Conservation (phyloP, 192 early-diverging fungal species). For the Backusella macrospora region DNA sequence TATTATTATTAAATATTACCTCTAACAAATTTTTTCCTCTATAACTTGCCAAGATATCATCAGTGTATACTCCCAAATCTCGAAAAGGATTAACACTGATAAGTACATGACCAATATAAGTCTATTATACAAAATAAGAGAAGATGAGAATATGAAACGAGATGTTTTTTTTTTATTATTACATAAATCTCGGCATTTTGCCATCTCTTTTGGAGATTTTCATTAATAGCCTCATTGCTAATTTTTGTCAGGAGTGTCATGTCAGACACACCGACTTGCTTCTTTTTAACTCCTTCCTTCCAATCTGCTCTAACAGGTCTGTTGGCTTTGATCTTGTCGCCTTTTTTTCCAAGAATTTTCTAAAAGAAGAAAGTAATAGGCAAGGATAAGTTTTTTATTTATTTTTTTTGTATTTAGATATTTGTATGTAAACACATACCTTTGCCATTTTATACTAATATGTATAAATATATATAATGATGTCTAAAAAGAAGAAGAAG, state of each 20-base stretch:
- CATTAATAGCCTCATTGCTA: constrained; percentile 93
- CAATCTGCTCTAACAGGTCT: constrained; percentile 63
- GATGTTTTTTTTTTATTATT: constrained; percentile 40
- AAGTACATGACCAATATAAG: constrained; percentile 92
- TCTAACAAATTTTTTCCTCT: constrained; percentile 84
- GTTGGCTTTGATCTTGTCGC: constrained; percentile 44
- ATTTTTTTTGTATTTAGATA: not conserved
- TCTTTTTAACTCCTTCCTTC: constrained; percentile 77
- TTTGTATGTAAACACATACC: not conserved
- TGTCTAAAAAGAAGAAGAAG: not conserved
- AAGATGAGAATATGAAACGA: not conserved
- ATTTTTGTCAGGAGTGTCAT: constrained; percentile 94
- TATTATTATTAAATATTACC: constrained; percentile 39
- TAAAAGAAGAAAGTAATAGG: not conserved
- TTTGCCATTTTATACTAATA: constrained; percentile 16
- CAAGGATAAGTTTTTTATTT: not conserved
- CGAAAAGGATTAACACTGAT: constrained; percentile 96
- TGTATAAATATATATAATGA: not conserved
- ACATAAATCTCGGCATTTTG: constrained; percentile 88
- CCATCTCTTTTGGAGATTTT: constrained; percentile 91
- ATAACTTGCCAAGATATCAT: constrained; percentile 85
- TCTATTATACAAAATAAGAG: constrained; percentile 55
- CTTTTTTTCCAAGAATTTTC: constrained; percentile 27
- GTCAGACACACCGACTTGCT: constrained; percentile 82
- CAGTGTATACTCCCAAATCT: constrained; percentile 93